phyloP scores from a whole-genome alignment of 768 basidiomycete genomes.

The Amyloporia xantha region DNA sequence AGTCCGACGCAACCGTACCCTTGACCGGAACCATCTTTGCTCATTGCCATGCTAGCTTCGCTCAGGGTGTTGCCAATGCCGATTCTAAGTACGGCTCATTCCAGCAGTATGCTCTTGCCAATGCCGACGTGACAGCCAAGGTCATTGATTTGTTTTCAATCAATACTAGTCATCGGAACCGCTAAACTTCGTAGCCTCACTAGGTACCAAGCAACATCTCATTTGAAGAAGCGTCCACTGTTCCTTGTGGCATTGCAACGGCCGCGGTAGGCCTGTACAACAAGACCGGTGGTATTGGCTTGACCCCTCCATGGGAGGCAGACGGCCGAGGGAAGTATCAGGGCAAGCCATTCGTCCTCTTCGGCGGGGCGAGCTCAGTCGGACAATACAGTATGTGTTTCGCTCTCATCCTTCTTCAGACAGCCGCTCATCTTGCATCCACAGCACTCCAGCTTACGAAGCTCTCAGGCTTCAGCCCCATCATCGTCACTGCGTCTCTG shows the following conservation, averaged over 20 bases:
- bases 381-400: conserved; percentile 23
- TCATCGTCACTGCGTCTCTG: too few relatives aligned
- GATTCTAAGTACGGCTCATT: conserved; percentile 4
- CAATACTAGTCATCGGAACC: neutral
- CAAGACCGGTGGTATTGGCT: neutral
- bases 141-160: conserved; percentile 14
- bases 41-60: neutral
- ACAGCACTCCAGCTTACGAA: too few relatives aligned
- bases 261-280: conserved; percentile 31
- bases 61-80: conserved; percentile 3
- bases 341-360: conserved; percentile 19
- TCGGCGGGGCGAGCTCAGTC: conserved; percentile 24
- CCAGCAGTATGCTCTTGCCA: conserved; percentile 23
- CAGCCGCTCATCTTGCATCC: too few relatives aligned
- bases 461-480: too few relatives aligned
- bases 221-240: conserved; percentile 34
- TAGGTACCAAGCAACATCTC: conserved; percentile 31
- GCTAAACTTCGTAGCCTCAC: neutral
- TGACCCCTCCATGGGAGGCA: conserved; percentile 10
- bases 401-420: neutral
- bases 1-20: conserved; percentile 5
- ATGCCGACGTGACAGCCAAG: conserved; percentile 20
- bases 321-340: conserved; percentile 5
- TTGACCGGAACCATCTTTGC: neutral
- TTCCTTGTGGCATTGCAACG: conserved; percentile 34